Conservation (phyloP, 352 stramenopile genomes). For the Globisporangium barbulae region DNA sequence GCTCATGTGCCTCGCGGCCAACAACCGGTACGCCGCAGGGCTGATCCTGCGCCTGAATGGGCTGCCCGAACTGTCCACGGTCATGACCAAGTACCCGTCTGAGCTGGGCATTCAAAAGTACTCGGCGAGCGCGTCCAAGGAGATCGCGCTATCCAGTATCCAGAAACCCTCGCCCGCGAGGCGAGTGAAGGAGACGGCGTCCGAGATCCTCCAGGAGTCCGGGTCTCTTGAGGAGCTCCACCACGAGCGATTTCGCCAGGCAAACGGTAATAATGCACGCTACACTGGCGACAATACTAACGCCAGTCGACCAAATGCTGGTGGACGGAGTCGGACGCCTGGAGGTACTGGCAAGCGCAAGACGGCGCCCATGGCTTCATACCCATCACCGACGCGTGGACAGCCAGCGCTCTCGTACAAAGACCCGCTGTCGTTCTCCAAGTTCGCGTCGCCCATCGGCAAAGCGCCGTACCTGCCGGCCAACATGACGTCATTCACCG, state of each 20-base stretch:
- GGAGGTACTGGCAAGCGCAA: constrained; percentile 25
- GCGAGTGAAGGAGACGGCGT: constrained; percentile 36
- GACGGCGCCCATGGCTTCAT: constrained; percentile 10
- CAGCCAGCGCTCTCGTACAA: constrained; percentile 10
- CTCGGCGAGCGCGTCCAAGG: constrained; percentile 46
- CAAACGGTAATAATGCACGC: constrained; percentile 14
- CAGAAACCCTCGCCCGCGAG: constrained; percentile 26
- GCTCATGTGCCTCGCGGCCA: constrained; percentile 68
- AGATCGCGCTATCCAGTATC: constrained; percentile 55
- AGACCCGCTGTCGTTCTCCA: constrained; percentile 38
- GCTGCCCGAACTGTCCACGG: constrained; percentile 62
- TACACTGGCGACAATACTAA: constrained; percentile 10
- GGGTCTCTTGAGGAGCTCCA: constrained; percentile 33
- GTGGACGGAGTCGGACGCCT: constrained; percentile 11
- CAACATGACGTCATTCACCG: constrained; percentile 28
- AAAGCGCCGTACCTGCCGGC: constrained; percentile 34
- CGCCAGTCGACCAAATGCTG: constrained; percentile 7
- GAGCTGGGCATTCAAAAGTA: constrained; percentile 74
- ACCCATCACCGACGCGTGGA: constrained; percentile 9
- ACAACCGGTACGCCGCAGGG: constrained; percentile 41
- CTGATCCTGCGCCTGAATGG: constrained; percentile 59
- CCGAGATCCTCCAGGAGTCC: constrained; percentile 41
- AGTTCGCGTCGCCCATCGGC: constrained; percentile 41
- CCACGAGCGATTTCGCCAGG: constrained; percentile 16
- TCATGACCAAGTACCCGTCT: constrained; percentile 69